phyloP scores from a whole-genome alignment of 495 filamentous ascomycete species.

The Talaromyces trachyspermus region DNA sequence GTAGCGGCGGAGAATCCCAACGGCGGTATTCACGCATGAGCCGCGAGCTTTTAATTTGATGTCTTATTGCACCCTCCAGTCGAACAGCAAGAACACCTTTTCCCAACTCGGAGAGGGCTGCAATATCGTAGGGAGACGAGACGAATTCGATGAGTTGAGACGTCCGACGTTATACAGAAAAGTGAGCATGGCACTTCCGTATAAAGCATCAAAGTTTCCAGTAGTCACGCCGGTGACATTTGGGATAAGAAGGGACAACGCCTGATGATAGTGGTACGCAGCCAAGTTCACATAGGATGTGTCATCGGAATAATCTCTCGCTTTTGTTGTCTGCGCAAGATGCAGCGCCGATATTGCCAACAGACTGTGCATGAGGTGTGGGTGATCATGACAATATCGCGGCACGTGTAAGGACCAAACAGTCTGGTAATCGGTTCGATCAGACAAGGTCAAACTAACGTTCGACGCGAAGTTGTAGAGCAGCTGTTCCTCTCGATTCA shows the following conservation, averaged over 20 bases:
- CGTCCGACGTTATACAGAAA: background rate
- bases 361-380: constrained; percentile 6
- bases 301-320: background rate
- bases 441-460: constrained; percentile 3
- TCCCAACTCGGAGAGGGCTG: background rate
- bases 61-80: background rate
- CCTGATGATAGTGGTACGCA: background rate
- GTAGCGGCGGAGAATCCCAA: background rate
- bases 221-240: background rate
- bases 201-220: constrained; percentile 1
- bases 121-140: background rate
- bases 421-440: background rate
- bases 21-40: background rate
- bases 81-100: background rate
- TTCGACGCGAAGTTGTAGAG: background rate
- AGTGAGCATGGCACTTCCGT: constrained; percentile 3
- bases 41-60: background rate
- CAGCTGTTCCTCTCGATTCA: background rate
- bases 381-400: background rate
- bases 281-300: background rate
- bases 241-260: constrained; percentile 2
- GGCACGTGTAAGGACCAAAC: background rate
- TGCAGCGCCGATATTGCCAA: constrained; percentile 5
- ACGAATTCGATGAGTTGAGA: background rate
- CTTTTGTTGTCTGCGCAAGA: background rate